Conservation (phyloP, 2,329 filamentous ascomycete species). For the Phoma sp. region DNA sequence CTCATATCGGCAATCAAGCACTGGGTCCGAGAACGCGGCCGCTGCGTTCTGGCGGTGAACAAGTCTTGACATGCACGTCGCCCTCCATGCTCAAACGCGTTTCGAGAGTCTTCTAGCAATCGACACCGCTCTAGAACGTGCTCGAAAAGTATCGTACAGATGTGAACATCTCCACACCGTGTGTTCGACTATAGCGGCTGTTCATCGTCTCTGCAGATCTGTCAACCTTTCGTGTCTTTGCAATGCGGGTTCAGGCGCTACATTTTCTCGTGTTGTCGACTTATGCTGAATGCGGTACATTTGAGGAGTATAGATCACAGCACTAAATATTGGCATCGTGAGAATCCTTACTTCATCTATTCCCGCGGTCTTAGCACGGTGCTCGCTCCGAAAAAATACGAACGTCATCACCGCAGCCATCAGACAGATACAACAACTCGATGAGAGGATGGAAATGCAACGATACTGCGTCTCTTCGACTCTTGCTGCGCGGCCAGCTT, state of each 20-base stretch:
- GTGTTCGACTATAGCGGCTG: constrained; percentile 5
- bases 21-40: no score
- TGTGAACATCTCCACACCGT: no score
- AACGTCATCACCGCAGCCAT: no score
- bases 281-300: constrained; percentile 10
- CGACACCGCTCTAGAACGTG: not conserved
- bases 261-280: constrained; percentile 1
- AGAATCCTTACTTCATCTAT: not conserved
- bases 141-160: not conserved
- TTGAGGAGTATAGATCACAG: constrained; percentile 7
- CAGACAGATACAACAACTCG: no score
- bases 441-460: no score
- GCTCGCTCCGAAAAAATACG: no score
- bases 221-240: not conserved
- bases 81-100: no score
- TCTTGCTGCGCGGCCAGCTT: no score
- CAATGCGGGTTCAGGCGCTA: constrained; percentile 2
- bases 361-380: not conserved
- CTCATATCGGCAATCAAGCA: no score
- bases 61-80: no score
- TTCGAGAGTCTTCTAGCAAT: not conserved
- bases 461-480: not conserved
- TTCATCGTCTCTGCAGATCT: not conserved
- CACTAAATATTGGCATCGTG: constrained; percentile 15
- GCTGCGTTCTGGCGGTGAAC: not conserved